phyloP scores from a whole-genome alignment of 2,329 filamentous ascomycete genomes.

The Sarocladium brachiariae region DNA sequence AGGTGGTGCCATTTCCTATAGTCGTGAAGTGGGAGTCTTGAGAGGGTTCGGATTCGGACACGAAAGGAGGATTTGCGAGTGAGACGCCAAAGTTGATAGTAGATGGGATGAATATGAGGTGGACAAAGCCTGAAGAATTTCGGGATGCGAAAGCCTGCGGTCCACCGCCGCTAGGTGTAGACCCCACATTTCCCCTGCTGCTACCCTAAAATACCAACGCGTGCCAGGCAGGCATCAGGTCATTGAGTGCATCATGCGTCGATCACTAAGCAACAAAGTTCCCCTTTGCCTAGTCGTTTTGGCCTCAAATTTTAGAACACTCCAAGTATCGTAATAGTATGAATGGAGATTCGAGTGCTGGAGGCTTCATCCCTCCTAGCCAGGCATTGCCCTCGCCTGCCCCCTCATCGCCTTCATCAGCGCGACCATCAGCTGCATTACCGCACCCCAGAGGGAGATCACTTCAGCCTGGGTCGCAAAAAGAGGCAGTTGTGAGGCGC shows the following conservation, averaged over 20 bases:
- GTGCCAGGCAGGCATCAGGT: no score
- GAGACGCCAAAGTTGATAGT: conserved; percentile 10
- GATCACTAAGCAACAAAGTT: neutral
- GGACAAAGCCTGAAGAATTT: conserved; percentile 1
- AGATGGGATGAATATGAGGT: no score
- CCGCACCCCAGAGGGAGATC: conserved; percentile 49
- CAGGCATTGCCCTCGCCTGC: conserved; percentile 46
- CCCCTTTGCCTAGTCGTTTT: no score
- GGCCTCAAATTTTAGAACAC: neutral
- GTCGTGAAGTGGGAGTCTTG: conserved; percentile 13
- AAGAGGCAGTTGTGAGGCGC: conserved; percentile 53
- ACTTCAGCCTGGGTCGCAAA: conserved; percentile 48
- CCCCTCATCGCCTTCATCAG: conserved; percentile 40
- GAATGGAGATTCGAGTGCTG: conserved; percentile 19
- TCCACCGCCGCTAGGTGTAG: neutral
- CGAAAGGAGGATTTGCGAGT: neutral
- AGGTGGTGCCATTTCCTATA: conserved; percentile 54
- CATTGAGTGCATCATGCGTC: neutral
- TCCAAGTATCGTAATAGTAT: no score
- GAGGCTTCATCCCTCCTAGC: conserved; percentile 43
- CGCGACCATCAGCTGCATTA: conserved; percentile 31
- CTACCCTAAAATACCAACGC: no score
- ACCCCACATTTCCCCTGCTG: no score
- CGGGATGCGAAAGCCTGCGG: neutral
- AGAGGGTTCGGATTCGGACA: neutral